A percentile compares a stretch with the other conserved stretches of the same genome.
Conservation (phyloP, 2,329 filamentous ascomycete genomes). For the Emmonsiellopsis sp. region DNA sequence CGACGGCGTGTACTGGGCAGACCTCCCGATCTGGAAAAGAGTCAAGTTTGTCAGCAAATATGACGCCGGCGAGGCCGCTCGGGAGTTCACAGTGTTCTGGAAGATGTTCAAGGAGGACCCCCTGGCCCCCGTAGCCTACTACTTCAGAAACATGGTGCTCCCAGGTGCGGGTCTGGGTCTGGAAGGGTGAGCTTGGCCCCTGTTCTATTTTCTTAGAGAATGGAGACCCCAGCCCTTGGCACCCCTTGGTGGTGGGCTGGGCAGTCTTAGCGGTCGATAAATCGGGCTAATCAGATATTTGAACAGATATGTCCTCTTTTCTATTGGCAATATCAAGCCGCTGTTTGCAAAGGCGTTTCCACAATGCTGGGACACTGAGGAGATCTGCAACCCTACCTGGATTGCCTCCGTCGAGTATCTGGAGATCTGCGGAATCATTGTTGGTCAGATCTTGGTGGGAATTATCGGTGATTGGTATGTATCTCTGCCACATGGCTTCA, state of each 20-base stretch:
- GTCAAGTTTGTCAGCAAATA: slow-evolving; percentile 65
- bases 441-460: slow-evolving; percentile 82
- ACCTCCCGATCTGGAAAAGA: slow-evolving; percentile 62
- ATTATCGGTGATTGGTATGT: slow-evolving; percentile 59
- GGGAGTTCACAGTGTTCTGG: slow-evolving; percentile 60
- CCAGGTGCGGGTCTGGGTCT: slow-evolving; percentile 86
- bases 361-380: slow-evolving; percentile 60
- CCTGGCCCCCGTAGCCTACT: slow-evolving; percentile 72
- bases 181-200: slow-evolving; percentile 51
- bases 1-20: slow-evolving; percentile 87
- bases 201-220: not conserved
- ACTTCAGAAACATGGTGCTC: slow-evolving; percentile 82
- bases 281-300: not conserved
- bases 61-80: slow-evolving; percentile 58
- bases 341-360: slow-evolving; percentile 69
- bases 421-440: slow-evolving; percentile 89
- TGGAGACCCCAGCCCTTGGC: not conserved
- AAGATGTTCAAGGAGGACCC: slow-evolving; percentile 79
- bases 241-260: not conserved
- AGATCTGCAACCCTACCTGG: slow-evolving; percentile 70
- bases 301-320: slow-evolving; percentile 80
- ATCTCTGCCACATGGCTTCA: not conserved
- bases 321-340: slow-evolving; percentile 83
- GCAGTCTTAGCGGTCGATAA: not conserved
- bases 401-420: slow-evolving; percentile 77